Evolutionary conservation across 805 yeast species (phyloP).

Genomic region (Candida sithepensis): DNA sequence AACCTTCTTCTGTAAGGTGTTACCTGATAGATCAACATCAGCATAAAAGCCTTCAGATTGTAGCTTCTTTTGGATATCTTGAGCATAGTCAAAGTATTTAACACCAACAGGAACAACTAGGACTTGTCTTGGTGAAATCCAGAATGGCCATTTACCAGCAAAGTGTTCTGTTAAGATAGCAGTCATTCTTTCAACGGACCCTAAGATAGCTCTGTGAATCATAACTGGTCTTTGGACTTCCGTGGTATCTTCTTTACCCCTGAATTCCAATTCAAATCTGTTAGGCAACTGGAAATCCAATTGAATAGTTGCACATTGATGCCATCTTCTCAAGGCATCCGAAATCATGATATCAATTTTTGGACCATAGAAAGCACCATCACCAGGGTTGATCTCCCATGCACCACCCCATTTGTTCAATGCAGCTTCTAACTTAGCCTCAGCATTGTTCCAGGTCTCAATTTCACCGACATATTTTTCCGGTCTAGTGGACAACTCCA

Average conservation of each 20-base stretch:
- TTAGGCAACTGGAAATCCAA: conserved; percentile 97
- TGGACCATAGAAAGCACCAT: conserved; percentile 95
- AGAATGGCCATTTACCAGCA: conserved; percentile 99
- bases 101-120: conserved; percentile 96
- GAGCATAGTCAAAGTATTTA: conserved; percentile 87
- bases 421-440: conserved; percentile 75
- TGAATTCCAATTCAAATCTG: conserved; percentile 87
- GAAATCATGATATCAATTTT: conserved; percentile 95
- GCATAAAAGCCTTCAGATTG: conserved; percentile 80
- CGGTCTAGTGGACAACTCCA: conserved; percentile 97
- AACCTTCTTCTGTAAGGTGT: conserved; percentile 96
- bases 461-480: conserved; percentile 93
- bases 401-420: conserved; percentile 80
- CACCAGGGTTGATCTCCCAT: conserved; percentile 96
- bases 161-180: conserved; percentile 97
- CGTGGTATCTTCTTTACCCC: conserved; percentile 59
- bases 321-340: conserved; percentile 95
- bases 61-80: conserved; percentile 65
- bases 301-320: conserved; percentile 98
- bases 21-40: conserved; percentile 90
- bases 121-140: conserved; percentile 99
- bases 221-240: conserved; percentile 86
- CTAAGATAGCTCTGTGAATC: conserved; percentile 98
- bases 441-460: conserved; percentile 93
- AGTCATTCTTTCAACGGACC: conserved; percentile 98